phyloP scores from a whole-genome alignment of 306 rosid genomes.

The Pterocarpus macrocarpus region DNA sequence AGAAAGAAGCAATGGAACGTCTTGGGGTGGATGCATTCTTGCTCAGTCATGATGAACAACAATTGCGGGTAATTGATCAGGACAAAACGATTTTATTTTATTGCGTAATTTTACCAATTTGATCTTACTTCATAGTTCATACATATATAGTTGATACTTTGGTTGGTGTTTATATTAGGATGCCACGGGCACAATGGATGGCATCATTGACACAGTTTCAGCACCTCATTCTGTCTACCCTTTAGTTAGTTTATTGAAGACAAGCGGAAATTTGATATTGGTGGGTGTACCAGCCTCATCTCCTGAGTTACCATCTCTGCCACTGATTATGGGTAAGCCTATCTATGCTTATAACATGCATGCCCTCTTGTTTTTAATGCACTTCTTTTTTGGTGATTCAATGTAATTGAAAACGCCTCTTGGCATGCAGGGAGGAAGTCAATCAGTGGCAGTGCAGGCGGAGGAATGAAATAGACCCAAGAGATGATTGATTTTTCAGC shows the following conservation, averaged over 20 bases:
- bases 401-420: too few species aligned
- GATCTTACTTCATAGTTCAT: too few species aligned
- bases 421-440: conserved; percentile 43
- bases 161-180: conserved; percentile 32
- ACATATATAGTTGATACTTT: too few species aligned
- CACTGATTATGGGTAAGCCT: conserved; percentile 50
- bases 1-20: conserved; percentile 49
- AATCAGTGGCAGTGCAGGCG: conserved; percentile 47
- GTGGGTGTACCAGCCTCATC: conserved; percentile 49
- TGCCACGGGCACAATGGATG: background rate
- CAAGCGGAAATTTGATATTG: conserved; percentile 53
- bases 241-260: conserved; percentile 28
- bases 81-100: too few species aligned
- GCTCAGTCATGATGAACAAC: conserved; percentile 43
- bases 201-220: conserved; percentile 44
- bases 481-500: conserved; percentile 56
- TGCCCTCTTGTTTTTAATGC: too few species aligned
- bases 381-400: too few species aligned
- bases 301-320: conserved; percentile 45
- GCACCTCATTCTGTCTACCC: conserved; percentile 16
- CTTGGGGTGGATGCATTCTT: conserved; percentile 50
- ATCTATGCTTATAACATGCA: too few species aligned
- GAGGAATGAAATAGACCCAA: conserved; percentile 51
- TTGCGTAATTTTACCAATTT: too few species aligned
- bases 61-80: conserved; percentile 4